Conservation (phyloP, 2,329 filamentous ascomycete genomes). For the Metarhizium guizhouense region DNA sequence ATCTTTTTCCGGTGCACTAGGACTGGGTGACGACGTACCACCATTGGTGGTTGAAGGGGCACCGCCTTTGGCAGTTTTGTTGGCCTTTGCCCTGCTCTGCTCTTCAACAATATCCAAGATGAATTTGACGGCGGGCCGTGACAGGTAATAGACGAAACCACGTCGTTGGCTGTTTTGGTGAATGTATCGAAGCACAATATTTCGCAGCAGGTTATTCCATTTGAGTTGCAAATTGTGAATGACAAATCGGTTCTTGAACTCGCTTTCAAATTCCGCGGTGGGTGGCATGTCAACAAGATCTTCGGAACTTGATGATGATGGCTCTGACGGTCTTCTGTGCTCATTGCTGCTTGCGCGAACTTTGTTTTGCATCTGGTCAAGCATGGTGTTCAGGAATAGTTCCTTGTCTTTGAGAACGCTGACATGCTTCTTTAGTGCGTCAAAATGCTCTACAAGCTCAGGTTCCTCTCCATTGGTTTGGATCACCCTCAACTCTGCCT, state of each 20-base stretch:
- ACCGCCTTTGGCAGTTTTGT: slow-evolving; percentile 17
- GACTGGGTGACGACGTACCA: slow-evolving; percentile 26
- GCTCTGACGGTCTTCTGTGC: slow-evolving; percentile 23
- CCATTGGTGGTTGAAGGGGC: slow-evolving; percentile 17
- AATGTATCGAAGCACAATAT: slow-evolving; percentile 94
- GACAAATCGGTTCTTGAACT: slow-evolving; percentile 97
- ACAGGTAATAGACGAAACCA: slow-evolving; percentile 97
- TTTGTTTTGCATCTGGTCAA: slow-evolving; percentile 37
- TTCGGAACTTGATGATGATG: slow-evolving; percentile 22
- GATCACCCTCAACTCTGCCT: slow-evolving; percentile 62
- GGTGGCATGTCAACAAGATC: slow-evolving; percentile 55
- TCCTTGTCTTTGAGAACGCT: slow-evolving; percentile 49
- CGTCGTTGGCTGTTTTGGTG: slow-evolving; percentile 94
- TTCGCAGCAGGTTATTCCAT: slow-evolving; percentile 93
- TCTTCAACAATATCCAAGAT: slow-evolving; percentile 97
- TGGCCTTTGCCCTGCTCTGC: slow-evolving; percentile 62
- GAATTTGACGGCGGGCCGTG: slow-evolving; percentile 90
- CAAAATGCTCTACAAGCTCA: slow-evolving; percentile 48
- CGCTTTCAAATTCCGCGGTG: slow-evolving; percentile 75
- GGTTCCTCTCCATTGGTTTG: slow-evolving; percentile 40
- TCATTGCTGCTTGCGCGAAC: slow-evolving; percentile 19
- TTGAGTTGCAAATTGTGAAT: slow-evolving; percentile 97
- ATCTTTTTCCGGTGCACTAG: slow-evolving; percentile 43
- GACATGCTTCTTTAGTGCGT: slow-evolving; percentile 48
- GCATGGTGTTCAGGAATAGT: slow-evolving; percentile 49